Conservation (phyloP, 257 asterid species). For the Jacaranda copaia region DNA sequence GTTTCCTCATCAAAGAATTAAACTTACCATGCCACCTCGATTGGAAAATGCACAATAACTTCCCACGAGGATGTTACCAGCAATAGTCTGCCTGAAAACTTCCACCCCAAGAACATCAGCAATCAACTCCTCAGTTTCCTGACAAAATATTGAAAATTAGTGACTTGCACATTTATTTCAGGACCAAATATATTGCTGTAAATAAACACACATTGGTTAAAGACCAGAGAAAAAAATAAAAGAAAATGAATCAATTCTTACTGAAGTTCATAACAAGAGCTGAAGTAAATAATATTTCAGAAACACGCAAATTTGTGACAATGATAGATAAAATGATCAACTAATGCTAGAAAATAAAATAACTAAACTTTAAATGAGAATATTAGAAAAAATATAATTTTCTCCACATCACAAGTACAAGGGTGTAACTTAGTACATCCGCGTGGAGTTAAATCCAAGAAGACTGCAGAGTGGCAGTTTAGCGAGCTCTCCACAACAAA, state of each 20-base stretch:
- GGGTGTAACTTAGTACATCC: neutral
- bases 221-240: neutral
- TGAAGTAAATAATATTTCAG: too few relatives aligned
- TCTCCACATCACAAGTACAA: neutral
- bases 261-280: too few relatives aligned
- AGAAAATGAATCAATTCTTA: too few relatives aligned
- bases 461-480: neutral
- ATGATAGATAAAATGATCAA: neutral
- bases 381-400: neutral
- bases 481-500: neutral
- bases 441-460: neutral
- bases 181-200: neutral
- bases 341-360: neutral
- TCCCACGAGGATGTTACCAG: constrained; percentile 89
- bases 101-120: constrained; percentile 95
- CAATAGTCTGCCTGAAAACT: constrained; percentile 87
- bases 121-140: constrained; percentile 96
- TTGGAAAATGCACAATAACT: constrained; percentile 81
- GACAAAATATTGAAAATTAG: constrained; percentile 22
- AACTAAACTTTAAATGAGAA: constrained; percentile 20
- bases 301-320: too few relatives aligned
- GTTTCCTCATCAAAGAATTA: too few relatives aligned
- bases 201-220: neutral
- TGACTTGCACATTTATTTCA: neutral
- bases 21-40: constrained; percentile 91